Evolutionary conservation across 2,329 filamentous ascomycete species (phyloP), one percentile per base, ranked within the genome.

Genomic region (Fonsecaea pedrosoi): DNA sequence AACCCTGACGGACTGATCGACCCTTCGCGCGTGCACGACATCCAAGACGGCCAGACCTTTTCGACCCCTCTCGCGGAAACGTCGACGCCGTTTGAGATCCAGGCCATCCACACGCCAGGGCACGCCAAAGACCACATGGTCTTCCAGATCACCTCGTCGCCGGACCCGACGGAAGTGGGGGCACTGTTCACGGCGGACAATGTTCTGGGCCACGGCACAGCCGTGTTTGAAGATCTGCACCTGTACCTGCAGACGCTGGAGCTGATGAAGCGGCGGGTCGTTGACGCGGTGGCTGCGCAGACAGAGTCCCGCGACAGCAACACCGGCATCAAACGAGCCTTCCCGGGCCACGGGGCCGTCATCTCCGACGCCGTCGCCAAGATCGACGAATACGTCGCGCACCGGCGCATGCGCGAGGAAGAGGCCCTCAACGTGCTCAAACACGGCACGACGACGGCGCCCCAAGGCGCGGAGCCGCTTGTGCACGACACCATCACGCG

Each of bases 141-240:
- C 18, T 89, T 97, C 71, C 77, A 93, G 4, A 79, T 96, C 4
- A 85, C 89, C 54, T 54, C 61, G 48, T 72, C 70, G 4, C 55
- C 68, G 0, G 71, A 73, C 64, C 48, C 69, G 13, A 53, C 48
- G 6, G 91, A 96, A 72, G 85, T 96, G 74, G 85, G 92, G 72
- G 89, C 91, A 48, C 88, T 97, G 81, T 95, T 97, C 77, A 96
- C 92, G 0, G 93, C 90, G 6, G 93, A 97, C 78, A 96, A 94
- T 75, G 90, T 97, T 1, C 84, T 97, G 1, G 93, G 93, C 0
- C 91, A 96, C 67, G 92, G 92, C 12, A 96, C 92, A 1, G 89
- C 91, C 3, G 92, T 95, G 0, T 96, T 96, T 72, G 92, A 96
- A 76, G 87, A 95, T 70, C 82, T 96, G 8, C 77, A 80, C 0